These are phyloP conservation scores for Elaeagnus macrophylla DNA, from an alignment of 306 rosid species.

Conservation along the genomic window DNA sequence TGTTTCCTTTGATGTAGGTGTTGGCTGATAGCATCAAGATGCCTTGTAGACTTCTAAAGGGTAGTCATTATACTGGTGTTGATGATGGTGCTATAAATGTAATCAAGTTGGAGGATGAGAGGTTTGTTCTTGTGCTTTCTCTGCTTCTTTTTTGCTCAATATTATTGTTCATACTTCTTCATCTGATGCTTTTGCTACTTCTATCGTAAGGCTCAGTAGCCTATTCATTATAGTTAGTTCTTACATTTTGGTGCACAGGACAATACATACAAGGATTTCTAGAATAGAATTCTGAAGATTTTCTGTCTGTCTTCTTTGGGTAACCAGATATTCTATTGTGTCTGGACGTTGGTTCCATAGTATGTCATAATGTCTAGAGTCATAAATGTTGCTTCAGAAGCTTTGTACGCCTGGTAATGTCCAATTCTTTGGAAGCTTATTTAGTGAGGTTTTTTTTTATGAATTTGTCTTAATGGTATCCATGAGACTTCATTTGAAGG, in stretches of 20 bases:
- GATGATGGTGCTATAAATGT: conserved; percentile 94
- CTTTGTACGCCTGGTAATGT: too few relatives aligned
- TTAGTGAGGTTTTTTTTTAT: too few relatives aligned
- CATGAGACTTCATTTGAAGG: too few relatives aligned
- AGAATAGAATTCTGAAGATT: too few relatives aligned
- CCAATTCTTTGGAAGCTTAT: too few relatives aligned
- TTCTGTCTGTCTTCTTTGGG: too few relatives aligned
- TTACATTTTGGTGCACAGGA: neutral
- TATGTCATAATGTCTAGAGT: too few relatives aligned
- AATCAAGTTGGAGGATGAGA: conserved; percentile 89
- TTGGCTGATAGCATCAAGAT: conserved; percentile 86
- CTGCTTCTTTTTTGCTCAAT: conserved; percentile 13
- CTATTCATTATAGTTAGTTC: neutral
- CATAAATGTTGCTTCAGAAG: too few relatives aligned
- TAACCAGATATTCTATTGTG: too few relatives aligned
- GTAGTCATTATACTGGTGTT: conserved; percentile 93
- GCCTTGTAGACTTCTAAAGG: conserved; percentile 97
- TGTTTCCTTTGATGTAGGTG: conserved; percentile 53
- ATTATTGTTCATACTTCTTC: neutral
- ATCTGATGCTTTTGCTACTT: neutral
- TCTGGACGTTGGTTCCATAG: too few relatives aligned
- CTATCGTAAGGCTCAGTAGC: neutral
- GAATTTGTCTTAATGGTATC: too few relatives aligned
- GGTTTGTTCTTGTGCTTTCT: conserved; percentile 46
- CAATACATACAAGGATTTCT: too few relatives aligned